Base-by-base conservation (phyloP, 352 stramenopile species). In the Pythium sukuiense region DNA sequence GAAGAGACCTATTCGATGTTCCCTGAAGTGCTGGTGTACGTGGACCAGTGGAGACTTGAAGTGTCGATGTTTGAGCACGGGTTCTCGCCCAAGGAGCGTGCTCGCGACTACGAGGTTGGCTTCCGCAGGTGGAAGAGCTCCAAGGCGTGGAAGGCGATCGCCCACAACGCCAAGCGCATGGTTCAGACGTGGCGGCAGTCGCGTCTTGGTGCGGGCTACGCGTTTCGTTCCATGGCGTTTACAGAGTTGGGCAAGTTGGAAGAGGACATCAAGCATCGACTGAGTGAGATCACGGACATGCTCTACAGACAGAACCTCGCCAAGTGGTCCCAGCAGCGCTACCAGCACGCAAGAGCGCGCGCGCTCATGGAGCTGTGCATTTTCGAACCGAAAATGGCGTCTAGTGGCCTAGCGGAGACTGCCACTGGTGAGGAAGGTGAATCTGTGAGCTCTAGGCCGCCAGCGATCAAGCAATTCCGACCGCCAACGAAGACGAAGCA, bases 301-400 rank as follows among this genome's bases (percentile, higher is more conserved):
- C 49, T 82, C 26, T 84, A 85, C 61, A 72, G 75, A 29, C 77
- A 83, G 65, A 83, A 79, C 53, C 41, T 85, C 12, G 77, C 72
- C 60, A 70, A 77, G 35, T 85, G 78, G 78, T 77, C 78, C 33
- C 53, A 76, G 35, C 56, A 74, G 54, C 66, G 53, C 9, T 65
- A 55, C 49, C 55, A 73, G 27, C 33, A 59, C 35, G 33, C 41
- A 1, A 63, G 62, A 12, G 67, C 46, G 9, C 56, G 62, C 4
- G 50, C 39, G 29, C 35, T 73, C 6, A 58, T 58, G 33, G 61
- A 73, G 50, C 24, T 66, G 27, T 64, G 69, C 41, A 65, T 74
- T 30, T 14, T 72, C 30, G 26, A 48, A 26, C 41, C 41, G 3
- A 48, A 5, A 11, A 18, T 26, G 16, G 41, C 11, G 41, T 11